Conservation (phyloP, 2,329 filamentous ascomycete genomes). For the Beauveria caledonica region DNA sequence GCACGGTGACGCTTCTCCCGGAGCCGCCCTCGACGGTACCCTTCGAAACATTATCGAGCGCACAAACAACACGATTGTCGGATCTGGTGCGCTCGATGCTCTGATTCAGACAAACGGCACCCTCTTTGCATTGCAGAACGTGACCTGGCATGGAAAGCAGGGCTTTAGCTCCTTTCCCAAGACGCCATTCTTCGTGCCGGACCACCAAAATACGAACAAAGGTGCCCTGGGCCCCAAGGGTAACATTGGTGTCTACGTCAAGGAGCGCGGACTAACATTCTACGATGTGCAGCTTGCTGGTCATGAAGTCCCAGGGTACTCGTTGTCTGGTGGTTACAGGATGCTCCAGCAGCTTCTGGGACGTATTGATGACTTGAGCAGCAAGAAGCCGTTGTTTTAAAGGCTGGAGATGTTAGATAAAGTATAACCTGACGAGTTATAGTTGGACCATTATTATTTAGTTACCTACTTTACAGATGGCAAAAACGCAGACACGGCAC, state of each 20-base stretch:
- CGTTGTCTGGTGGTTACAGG: constrained; percentile 13
- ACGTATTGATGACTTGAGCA: constrained; percentile 11
- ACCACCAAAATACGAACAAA: constrained; percentile 23
- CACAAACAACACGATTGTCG: constrained; percentile 16
- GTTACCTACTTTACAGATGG: too few relatives aligned
- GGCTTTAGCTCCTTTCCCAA: constrained; percentile 49
- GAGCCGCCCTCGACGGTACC: constrained; percentile 10
- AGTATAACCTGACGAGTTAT: background rate
- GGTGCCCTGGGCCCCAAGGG: constrained; percentile 11
- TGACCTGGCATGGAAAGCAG: constrained; percentile 60
- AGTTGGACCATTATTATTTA: too few relatives aligned
- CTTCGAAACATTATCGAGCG: constrained; percentile 14
- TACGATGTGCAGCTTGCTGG: constrained; percentile 14
- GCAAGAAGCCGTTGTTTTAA: constrained; percentile 2
- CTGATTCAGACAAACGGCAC: constrained; percentile 56
- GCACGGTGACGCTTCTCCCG: constrained; percentile 11
- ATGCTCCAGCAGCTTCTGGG: constrained; percentile 14
- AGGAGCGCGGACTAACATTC: constrained; percentile 15
- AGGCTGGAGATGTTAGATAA: background rate
- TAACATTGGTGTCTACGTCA: constrained; percentile 12
- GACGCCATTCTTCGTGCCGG: constrained; percentile 11
- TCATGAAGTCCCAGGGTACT: constrained; percentile 15
- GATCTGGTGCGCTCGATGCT: constrained; percentile 32
- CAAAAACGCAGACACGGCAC: too few relatives aligned
- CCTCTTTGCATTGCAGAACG: constrained; percentile 58